A percentile compares a stretch with the other conserved stretches of the same genome.
phyloP scores from a whole-genome alignment of 2,329 filamentous ascomycete genomes.

The Apiospora pterosperma region DNA sequence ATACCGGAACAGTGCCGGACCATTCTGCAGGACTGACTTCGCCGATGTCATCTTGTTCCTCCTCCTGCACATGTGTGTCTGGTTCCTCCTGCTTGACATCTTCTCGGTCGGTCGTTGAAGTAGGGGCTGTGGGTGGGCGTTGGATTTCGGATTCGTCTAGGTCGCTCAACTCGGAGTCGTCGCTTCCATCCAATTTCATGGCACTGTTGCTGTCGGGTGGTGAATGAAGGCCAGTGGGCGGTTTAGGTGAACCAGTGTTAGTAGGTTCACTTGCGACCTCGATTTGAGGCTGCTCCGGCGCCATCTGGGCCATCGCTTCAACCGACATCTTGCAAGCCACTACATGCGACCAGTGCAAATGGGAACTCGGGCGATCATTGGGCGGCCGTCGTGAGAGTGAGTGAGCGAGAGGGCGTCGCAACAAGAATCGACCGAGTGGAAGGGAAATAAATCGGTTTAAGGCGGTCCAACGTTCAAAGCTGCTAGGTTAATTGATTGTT shows the following conservation, averaged over 20 bases:
- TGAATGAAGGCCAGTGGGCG: conserved; percentile 51
- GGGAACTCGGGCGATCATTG: conserved; percentile 1
- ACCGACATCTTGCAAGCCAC: conserved; percentile 48
- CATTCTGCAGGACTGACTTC: conserved; percentile 84
- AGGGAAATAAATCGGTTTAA: neutral
- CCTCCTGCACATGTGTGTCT: conserved; percentile 18
- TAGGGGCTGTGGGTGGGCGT: conserved; percentile 9
- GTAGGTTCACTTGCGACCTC: conserved; percentile 18
- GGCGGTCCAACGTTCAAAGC: too few relatives aligned
- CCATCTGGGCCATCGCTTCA: conserved; percentile 49
- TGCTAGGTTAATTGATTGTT: too few relatives aligned
- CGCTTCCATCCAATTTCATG: conserved; percentile 55
- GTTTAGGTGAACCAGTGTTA: conserved; percentile 33
- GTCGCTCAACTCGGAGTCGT: conserved; percentile 63
- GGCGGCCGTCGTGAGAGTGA: neutral
- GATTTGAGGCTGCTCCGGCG: conserved; percentile 33
- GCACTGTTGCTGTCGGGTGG: conserved; percentile 62
- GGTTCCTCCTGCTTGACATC: conserved; percentile 15
- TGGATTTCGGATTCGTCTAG: conserved; percentile 38
- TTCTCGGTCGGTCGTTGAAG: conserved; percentile 6
- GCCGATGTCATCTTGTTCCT: conserved; percentile 60
- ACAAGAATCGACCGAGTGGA: neutral
- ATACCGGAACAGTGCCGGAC: conserved; percentile 88
- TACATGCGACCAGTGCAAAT: conserved; percentile 38
- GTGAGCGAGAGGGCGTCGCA: conserved; percentile 3